Evolutionary conservation across 2,329 filamentous ascomycete species (phyloP).

Genomic region (Nemania serpens): DNA sequence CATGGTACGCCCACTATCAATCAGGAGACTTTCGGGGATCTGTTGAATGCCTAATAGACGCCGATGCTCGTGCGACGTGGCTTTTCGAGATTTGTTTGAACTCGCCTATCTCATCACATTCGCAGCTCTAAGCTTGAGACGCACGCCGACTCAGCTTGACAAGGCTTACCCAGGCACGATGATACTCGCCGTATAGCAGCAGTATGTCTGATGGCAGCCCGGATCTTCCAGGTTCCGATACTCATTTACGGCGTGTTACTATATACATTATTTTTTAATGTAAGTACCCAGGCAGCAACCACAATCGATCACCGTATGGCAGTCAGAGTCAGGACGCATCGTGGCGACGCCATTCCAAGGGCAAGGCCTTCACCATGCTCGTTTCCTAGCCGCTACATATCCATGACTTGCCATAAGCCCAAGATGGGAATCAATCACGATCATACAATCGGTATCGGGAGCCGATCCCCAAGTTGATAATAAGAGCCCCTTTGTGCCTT

Average conservation of each 20-base stretch:
- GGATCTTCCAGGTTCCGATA: constrained; percentile 1
- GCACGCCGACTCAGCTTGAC: constrained; percentile 18
- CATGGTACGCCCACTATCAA: constrained; percentile 1
- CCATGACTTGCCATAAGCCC: too few species aligned
- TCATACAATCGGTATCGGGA: too few species aligned
- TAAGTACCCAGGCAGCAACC: background rate
- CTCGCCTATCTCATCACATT: constrained; percentile 3
- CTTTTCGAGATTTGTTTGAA: background rate
- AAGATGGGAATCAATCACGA: too few species aligned
- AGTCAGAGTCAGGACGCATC: background rate
- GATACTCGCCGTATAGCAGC: background rate
- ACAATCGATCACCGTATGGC: background rate
- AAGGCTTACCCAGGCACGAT: background rate
- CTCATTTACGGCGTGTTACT: background rate
- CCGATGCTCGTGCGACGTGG: constrained; percentile 9
- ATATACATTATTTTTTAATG: background rate
- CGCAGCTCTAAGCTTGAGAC: constrained; percentile 21
- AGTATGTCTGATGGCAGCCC: background rate
- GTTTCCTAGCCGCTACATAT: too few species aligned
- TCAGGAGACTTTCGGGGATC: background rate
- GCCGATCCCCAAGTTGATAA: too few species aligned
- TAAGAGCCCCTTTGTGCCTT: too few species aligned
- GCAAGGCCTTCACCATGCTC: too few species aligned
- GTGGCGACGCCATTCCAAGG: background rate
- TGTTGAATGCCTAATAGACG: constrained; percentile 24